Base-by-base conservation (phyloP, 2,329 filamentous ascomycete genomes). In the Nannizziopsis arthrosporioides region DNA sequence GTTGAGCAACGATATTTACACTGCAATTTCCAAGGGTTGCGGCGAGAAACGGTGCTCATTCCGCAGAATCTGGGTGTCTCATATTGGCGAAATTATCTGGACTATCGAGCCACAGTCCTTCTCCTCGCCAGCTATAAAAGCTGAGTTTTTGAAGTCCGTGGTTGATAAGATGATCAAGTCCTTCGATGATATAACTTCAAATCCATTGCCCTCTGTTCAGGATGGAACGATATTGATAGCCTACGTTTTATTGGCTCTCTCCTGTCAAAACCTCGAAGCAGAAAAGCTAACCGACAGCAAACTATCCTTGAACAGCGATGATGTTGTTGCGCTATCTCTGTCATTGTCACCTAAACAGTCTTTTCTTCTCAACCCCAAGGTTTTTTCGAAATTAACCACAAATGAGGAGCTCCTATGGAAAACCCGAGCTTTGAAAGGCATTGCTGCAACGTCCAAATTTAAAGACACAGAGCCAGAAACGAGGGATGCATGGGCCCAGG, bases 351-450 rank as follows among this genome's bases (percentile, higher is more conserved):
- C 85, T 0, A 94, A 94, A 62, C 81, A 85, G 11, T 94, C 90
- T 0, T 92, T 94, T 63, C 70, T 96, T 15, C 73, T 96, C 5
- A 94, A 85, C 58, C 76, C 84, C 31, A 83, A 85, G 52, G 78
- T 94, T 4, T 96, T 92, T 66, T 81, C 82, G 34, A 95, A 94
- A 61, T 60, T 94, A 18, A 73, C 75, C 1, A 68, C 73, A 0
- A 80, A 83, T 48, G 84, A 89, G 46, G 92, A 98, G 57, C 71
- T 88, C 15, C 72, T 71, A 47, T 95, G 92, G 85, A 75, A 85
- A 44, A 71, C 81, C 37, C 77, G 80, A 54, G 82, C 87, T 27
- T 70, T 96, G 42, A 69, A 76, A 12, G 76, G 80, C 19, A 68
- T 83, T 12, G 75, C 80, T 12, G 62, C 71, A 12, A 70, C 73